phyloP scores from a whole-genome alignment of 2,329 filamentous ascomycete species.

The Aureobasidium sp. region DNA sequence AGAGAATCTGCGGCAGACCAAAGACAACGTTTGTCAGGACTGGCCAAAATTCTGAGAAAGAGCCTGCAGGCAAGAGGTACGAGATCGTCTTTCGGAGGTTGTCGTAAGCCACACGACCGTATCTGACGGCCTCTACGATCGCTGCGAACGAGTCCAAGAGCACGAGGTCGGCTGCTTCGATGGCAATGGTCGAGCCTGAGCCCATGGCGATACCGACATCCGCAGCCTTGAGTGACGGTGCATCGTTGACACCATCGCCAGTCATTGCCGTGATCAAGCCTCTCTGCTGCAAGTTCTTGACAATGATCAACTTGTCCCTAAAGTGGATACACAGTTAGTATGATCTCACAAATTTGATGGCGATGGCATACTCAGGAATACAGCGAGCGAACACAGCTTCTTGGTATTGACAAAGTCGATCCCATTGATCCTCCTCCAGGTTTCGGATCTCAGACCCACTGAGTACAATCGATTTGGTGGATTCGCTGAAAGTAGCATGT shows the following conservation, averaged over 20 bases:
- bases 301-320: slow-evolving; percentile 66
- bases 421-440: slow-evolving; percentile 64
- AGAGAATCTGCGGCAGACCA: slow-evolving; percentile 65
- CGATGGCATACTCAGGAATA: slow-evolving; percentile 50
- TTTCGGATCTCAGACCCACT: slow-evolving; percentile 59
- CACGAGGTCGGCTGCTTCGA: slow-evolving; percentile 57
- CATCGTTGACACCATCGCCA: slow-evolving; percentile 44
- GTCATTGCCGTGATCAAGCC: slow-evolving; percentile 51
- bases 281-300: slow-evolving; percentile 62
- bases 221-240: slow-evolving; percentile 51
- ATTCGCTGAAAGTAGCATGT: neutral
- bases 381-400: slow-evolving; percentile 73
- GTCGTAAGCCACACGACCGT: slow-evolving; percentile 70
- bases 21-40: slow-evolving; percentile 67
- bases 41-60: slow-evolving; percentile 70
- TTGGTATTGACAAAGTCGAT: slow-evolving; percentile 55
- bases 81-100: slow-evolving; percentile 71
- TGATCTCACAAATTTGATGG: too few species aligned
- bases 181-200: slow-evolving; percentile 53
- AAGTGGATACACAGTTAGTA: too few species aligned
- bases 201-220: slow-evolving; percentile 55
- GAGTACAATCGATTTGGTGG: slow-evolving; percentile 50
- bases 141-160: slow-evolving; percentile 63
- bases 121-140: slow-evolving; percentile 64
- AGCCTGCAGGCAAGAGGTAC: slow-evolving; percentile 65